These are phyloP conservation scores for Kwoniella shivajii DNA, from an alignment of 1,284 basidiomycete genomes.

Conservation along the genomic window DNA sequence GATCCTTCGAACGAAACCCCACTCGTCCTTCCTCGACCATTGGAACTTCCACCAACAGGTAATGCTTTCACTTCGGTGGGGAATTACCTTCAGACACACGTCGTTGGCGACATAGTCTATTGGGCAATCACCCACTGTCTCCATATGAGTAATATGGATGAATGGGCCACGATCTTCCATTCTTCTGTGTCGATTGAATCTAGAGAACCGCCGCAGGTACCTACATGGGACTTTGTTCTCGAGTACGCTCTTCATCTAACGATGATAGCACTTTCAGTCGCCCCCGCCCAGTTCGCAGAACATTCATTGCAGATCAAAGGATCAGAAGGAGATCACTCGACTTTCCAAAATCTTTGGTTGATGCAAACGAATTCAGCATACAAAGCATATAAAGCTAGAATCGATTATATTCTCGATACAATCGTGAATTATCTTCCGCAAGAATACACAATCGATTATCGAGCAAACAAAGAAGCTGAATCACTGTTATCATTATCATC, in stretches of 20 bases:
- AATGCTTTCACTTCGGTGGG: constrained; percentile 39
- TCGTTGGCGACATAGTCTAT: constrained; percentile 39
- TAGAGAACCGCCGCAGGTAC: constrained; percentile 28
- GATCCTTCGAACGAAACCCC: constrained; percentile 59
- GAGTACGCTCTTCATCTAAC: constrained; percentile 84
- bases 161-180: constrained; percentile 28
- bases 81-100: constrained; percentile 38
- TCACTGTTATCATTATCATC: constrained; percentile 52
- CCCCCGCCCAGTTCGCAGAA: constrained; percentile 64
- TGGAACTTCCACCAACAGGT: constrained; percentile 59
- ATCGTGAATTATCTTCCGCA: constrained; percentile 59
- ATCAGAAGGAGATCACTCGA: constrained; percentile 53
- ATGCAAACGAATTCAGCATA: constrained; percentile 75
- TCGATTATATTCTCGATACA: constrained; percentile 71
- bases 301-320: constrained; percentile 59
- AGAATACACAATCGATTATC: constrained; percentile 58
- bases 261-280: constrained; percentile 77
- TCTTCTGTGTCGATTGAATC: constrained; percentile 8
- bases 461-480: constrained; percentile 51
- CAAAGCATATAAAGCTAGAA: constrained; percentile 67
- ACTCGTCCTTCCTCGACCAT: constrained; percentile 71
- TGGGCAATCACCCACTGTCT: constrained; percentile 43
- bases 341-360: constrained; percentile 64
- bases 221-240: constrained; percentile 61
- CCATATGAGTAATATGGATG: constrained; percentile 32